phyloP scores from a whole-genome alignment of 2,329 filamentous ascomycete species.

The Aspergillus chevalieri region DNA sequence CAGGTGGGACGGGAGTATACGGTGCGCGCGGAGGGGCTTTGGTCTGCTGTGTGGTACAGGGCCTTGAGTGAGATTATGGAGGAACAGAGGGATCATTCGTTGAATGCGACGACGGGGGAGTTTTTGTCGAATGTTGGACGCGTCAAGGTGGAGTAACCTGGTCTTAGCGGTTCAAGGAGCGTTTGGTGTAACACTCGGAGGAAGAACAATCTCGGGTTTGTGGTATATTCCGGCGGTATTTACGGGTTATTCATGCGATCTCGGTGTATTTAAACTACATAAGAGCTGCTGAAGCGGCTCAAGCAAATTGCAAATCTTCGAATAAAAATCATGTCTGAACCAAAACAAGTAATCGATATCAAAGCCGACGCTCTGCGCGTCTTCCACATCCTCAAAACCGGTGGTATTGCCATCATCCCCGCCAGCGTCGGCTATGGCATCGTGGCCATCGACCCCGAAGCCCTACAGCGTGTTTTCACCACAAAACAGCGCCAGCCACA shows the following conservation, averaged over 20 bases:
- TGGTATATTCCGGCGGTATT: too few relatives aligned
- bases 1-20: constrained; percentile 25
- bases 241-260: too few relatives aligned
- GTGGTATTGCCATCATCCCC: constrained; percentile 24
- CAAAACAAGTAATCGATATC: not conserved
- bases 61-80: constrained; percentile 16
- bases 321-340: too few relatives aligned
- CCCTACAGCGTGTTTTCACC: constrained; percentile 15
- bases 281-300: too few relatives aligned
- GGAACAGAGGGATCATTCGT: constrained; percentile 15
- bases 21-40: constrained; percentile 27
- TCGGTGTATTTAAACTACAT: too few relatives aligned
- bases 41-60: constrained; percentile 31
- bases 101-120: constrained; percentile 13
- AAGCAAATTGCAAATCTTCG: too few relatives aligned
- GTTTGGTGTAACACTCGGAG: too few relatives aligned
- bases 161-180: too few relatives aligned
- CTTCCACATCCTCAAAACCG: constrained; percentile 14
- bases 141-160: constrained; percentile 11
- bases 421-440: constrained; percentile 22
- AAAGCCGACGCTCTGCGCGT: constrained; percentile 13
- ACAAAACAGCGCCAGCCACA: constrained; percentile 17
- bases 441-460: constrained; percentile 12
- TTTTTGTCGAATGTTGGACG: constrained; percentile 19
- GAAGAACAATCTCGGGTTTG: too few relatives aligned